phyloP scores from a whole-genome alignment of 2,329 filamentous ascomycete species.

The Tolypocladium sp. region DNA sequence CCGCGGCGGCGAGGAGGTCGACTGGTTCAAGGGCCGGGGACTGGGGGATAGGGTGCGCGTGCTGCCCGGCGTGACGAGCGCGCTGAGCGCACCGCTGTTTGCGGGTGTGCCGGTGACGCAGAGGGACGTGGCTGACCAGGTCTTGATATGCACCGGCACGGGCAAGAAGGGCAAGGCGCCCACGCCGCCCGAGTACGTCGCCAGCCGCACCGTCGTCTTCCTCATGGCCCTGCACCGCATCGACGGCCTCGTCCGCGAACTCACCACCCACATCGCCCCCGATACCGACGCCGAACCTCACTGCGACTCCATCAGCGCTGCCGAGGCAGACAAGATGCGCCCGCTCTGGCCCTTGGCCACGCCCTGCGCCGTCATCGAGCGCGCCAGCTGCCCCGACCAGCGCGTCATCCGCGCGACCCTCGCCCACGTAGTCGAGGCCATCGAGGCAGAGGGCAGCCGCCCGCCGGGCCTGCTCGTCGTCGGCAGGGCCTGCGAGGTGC shows the following conservation, averaged over 20 bases:
- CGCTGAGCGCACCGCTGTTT: constrained; percentile 79
- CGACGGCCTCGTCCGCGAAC: constrained; percentile 58
- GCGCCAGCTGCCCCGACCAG: constrained; percentile 90
- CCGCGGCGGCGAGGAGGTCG: constrained; percentile 84
- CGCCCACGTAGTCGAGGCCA: constrained; percentile 66
- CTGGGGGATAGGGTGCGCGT: constrained; percentile 57
- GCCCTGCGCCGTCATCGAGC: constrained; percentile 86
- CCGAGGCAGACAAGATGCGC: constrained; percentile 13
- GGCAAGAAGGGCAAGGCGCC: constrained; percentile 81
- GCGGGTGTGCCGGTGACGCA: constrained; percentile 83
- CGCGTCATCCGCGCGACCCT: constrained; percentile 84
- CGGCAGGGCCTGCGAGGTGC: constrained; percentile 71
- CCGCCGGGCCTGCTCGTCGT: constrained; percentile 85
- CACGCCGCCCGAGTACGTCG: constrained; percentile 68
- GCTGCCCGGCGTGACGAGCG: constrained; percentile 83
- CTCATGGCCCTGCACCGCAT: constrained; percentile 92
- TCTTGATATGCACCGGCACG: constrained; percentile 93
- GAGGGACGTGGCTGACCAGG: constrained; percentile 80
- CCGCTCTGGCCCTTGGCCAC: constrained; percentile 63
- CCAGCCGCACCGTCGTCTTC: constrained; percentile 78
- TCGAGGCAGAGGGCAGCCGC: constrained; percentile 81
- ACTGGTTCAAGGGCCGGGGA: constrained; percentile 68
- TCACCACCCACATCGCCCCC: constrained; percentile 41
- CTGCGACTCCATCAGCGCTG: background rate
- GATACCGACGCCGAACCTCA: constrained; percentile 6